These are phyloP conservation scores for Chamaecrista fasciculata DNA, from an alignment of 306 rosid species.

Conservation along the genomic window DNA sequence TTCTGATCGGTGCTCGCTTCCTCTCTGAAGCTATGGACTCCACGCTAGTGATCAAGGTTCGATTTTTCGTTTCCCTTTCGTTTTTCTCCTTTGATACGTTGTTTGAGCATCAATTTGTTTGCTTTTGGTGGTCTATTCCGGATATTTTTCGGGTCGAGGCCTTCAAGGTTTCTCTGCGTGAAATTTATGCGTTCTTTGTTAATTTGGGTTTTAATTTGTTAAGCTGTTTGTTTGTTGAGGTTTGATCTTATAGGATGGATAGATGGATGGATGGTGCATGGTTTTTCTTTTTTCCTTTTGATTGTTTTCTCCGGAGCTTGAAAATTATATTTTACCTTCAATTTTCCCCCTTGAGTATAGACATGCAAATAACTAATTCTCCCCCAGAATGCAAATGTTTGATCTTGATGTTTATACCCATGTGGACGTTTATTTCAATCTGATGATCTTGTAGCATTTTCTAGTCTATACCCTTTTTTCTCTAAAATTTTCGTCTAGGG, in stretches of 20 bases:
- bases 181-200: not conserved
- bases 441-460: not conserved
- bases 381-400: not conserved
- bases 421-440: not conserved
- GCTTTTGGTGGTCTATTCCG: not conserved
- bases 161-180: not conserved
- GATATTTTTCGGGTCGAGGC: not conserved
- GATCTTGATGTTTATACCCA: not conserved
- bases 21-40: conserved; percentile 52
- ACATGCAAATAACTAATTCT: not conserved
- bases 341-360: not conserved
- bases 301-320: not conserved
- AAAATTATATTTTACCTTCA: not conserved
- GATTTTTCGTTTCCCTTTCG: conserved; percentile 14
- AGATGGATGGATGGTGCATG: not conserved
- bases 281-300: too few relatives aligned
- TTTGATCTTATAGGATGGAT: not conserved
- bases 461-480: too few relatives aligned
- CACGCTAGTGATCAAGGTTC: conserved; percentile 72
- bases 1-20: not conserved
- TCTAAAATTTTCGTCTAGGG: not conserved
- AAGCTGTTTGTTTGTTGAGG: not conserved
- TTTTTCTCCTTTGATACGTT: not conserved
- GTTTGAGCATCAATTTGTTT: not conserved
- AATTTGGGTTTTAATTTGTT: not conserved